phyloP scores from a whole-genome alignment of 352 stramenopile species.

The Phytopythium mirpurense region DNA sequence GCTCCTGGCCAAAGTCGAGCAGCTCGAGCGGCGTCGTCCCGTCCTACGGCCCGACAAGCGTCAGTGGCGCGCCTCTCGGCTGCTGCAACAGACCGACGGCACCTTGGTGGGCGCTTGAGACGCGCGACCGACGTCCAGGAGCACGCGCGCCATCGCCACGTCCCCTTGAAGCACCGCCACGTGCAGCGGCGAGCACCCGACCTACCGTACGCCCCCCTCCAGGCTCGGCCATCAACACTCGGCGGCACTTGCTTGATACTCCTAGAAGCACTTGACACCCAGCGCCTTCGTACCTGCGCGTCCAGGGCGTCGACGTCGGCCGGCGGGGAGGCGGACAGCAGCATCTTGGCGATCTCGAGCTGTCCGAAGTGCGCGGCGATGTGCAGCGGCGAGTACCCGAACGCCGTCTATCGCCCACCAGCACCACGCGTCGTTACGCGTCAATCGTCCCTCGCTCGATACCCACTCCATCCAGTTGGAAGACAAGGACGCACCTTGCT shows the following conservation, averaged over 20 bases:
- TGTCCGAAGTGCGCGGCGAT: slow-evolving; percentile 64
- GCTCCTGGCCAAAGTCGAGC: slow-evolving; percentile 7
- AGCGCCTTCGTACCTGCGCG: slow-evolving; percentile 19
- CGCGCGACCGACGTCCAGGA: slow-evolving; percentile 36
- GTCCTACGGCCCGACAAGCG: too few relatives aligned
- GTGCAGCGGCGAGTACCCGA: slow-evolving; percentile 58
- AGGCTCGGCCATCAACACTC: too few relatives aligned
- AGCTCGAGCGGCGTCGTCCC: slow-evolving; percentile 58
- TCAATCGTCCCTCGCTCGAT: not conserved
- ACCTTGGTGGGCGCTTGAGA: slow-evolving; percentile 45
- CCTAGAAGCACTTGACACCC: too few relatives aligned
- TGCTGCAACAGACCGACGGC: not conserved
- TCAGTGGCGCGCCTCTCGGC: too few relatives aligned
- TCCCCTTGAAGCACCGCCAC: slow-evolving; percentile 54
- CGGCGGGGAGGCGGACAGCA: slow-evolving; percentile 22
- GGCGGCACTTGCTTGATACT: too few relatives aligned
- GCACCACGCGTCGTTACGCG: not conserved
- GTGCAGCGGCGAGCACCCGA: slow-evolving; percentile 51
- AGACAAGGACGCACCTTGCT: slow-evolving; percentile 5
- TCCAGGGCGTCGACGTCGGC: slow-evolving; percentile 20
- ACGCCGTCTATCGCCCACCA: slow-evolving; percentile 34
- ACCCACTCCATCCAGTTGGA: too few relatives aligned
- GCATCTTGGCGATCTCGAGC: slow-evolving; percentile 34
- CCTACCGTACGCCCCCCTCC: too few relatives aligned
- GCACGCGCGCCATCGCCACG: slow-evolving; percentile 35